These are phyloP conservation scores for Acer campestre DNA, from an alignment of 345 rosid genomes.

Conservation along the genomic window DNA sequence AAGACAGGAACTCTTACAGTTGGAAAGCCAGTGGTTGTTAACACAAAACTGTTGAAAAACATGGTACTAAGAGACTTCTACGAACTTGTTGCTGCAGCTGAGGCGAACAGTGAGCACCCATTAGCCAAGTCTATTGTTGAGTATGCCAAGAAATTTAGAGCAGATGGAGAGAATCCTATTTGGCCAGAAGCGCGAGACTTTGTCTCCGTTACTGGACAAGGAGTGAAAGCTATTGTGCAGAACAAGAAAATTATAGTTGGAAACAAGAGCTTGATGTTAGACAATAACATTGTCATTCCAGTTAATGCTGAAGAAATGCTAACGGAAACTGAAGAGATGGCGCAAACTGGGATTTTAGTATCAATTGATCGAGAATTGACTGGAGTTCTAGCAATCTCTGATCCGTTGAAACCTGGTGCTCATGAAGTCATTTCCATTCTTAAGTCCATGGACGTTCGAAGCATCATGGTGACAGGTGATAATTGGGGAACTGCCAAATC, in stretches of 20 bases:
- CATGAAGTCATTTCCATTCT: slow-evolving; percentile 72
- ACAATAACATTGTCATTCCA: slow-evolving; percentile 45
- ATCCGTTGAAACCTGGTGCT: slow-evolving; percentile 79
- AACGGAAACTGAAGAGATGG: slow-evolving; percentile 72
- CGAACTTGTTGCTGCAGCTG: slow-evolving; percentile 81
- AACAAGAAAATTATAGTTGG: slow-evolving; percentile 72
- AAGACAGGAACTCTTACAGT: slow-evolving; percentile 96
- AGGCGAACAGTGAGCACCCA: slow-evolving; percentile 94
- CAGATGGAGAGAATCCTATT: slow-evolving; percentile 67
- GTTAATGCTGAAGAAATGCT: slow-evolving; percentile 69
- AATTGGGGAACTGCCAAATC: slow-evolving; percentile 97
- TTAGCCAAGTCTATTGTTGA: slow-evolving; percentile 85
- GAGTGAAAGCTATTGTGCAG: slow-evolving; percentile 71
- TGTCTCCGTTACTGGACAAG: slow-evolving; percentile 77
- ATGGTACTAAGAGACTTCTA: slow-evolving; percentile 76
- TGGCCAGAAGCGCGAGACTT: slow-evolving; percentile 90
- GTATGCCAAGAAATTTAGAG: slow-evolving; percentile 77
- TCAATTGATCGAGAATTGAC: slow-evolving; percentile 57
- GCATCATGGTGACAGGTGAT: slow-evolving; percentile 96
- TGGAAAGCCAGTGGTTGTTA: slow-evolving; percentile 87
- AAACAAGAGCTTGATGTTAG: slow-evolving; percentile 73
- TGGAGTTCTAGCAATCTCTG: slow-evolving; percentile 81
- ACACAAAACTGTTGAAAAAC: slow-evolving; percentile 67
- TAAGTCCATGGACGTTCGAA: slow-evolving; percentile 72
- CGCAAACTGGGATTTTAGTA: slow-evolving; percentile 81